phyloP scores from a whole-genome alignment of 2,329 filamentous ascomycete genomes.

The Colletotrichum truncatum region DNA sequence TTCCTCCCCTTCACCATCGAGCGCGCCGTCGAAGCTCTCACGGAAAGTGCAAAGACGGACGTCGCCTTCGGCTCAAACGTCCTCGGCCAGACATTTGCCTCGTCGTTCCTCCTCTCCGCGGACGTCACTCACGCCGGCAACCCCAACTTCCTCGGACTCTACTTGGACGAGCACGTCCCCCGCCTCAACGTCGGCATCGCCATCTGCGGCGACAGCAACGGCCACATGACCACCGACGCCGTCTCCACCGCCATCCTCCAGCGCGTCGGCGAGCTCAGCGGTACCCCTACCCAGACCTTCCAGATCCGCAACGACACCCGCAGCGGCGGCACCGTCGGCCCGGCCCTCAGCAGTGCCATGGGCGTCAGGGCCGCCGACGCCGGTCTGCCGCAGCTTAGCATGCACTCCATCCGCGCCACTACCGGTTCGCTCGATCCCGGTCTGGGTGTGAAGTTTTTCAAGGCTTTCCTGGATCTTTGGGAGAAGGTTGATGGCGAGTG shows the following conservation, averaged over 20 bases:
- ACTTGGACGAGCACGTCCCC: conserved; percentile 87
- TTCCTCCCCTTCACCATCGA: conserved; percentile 85
- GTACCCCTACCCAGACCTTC: conserved; percentile 82
- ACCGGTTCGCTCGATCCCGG: conserved; percentile 88
- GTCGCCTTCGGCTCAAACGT: conserved; percentile 65
- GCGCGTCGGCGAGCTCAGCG: conserved; percentile 79
- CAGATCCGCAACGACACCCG: conserved; percentile 94
- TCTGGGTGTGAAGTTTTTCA: conserved; percentile 86
- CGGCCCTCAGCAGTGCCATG: conserved; percentile 82
- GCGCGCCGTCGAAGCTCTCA: conserved; percentile 76
- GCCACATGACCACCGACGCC: conserved; percentile 95
- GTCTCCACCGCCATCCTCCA: conserved; percentile 84
- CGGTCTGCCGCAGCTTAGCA: conserved; percentile 89
- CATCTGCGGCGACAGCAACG: conserved; percentile 85
- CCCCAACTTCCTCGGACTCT: conserved; percentile 88
- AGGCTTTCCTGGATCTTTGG: conserved; percentile 87
- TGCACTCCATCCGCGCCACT: conserved; percentile 92
- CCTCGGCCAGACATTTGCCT: conserved; percentile 84
- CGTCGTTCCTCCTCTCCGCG: conserved; percentile 90
- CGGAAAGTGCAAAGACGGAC: conserved; percentile 58
- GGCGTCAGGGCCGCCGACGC: conserved; percentile 87
- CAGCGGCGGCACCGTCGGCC: conserved; percentile 93
- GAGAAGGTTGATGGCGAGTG: conserved; percentile 88
- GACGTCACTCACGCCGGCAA: conserved; percentile 96
- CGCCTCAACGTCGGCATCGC: conserved; percentile 88